These are phyloP conservation scores for Leccinum incarnatum DNA, from an alignment of 768 basidiomycete species.

Conservation along the genomic window DNA sequence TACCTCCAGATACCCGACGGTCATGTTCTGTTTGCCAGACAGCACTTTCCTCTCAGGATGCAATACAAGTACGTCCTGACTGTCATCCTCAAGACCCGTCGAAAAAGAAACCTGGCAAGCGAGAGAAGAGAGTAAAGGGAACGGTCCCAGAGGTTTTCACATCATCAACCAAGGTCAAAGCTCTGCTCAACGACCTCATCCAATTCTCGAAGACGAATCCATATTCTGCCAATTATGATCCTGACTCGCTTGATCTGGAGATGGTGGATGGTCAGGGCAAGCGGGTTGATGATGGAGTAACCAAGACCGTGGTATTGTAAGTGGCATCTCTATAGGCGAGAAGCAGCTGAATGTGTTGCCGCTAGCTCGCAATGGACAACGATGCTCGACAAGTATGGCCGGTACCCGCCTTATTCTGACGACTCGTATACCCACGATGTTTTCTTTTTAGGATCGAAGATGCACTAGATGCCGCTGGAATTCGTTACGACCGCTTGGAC, in stretches of 20 bases:
- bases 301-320: conserved; percentile 96
- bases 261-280: conserved; percentile 76
- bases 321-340: conserved; percentile 34
- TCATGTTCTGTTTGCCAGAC: conserved; percentile 79
- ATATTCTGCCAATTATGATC: conserved; percentile 84
- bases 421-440: not conserved
- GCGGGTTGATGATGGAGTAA: conserved; percentile 60
- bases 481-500: conserved; percentile 89
- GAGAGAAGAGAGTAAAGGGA: conserved; percentile 65
- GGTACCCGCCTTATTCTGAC: not conserved
- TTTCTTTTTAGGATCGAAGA: conserved; percentile 69
- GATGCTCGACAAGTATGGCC: conserved; percentile 83
- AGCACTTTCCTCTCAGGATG: conserved; percentile 66
- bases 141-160: conserved; percentile 53
- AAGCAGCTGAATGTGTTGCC: conserved; percentile 13
- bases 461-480: conserved; percentile 76
- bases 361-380: conserved; percentile 89
- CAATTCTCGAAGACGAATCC: conserved; percentile 83
- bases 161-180: conserved; percentile 86
- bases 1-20: conserved; percentile 51
- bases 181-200: conserved; percentile 75
- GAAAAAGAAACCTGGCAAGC: conserved; percentile 65
- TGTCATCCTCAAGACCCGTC: conserved; percentile 37
- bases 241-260: conserved; percentile 66
- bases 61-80: conserved; percentile 77